Base-by-base conservation (phyloP, 148 eudicot species). In the Rheum nobile region DNA sequence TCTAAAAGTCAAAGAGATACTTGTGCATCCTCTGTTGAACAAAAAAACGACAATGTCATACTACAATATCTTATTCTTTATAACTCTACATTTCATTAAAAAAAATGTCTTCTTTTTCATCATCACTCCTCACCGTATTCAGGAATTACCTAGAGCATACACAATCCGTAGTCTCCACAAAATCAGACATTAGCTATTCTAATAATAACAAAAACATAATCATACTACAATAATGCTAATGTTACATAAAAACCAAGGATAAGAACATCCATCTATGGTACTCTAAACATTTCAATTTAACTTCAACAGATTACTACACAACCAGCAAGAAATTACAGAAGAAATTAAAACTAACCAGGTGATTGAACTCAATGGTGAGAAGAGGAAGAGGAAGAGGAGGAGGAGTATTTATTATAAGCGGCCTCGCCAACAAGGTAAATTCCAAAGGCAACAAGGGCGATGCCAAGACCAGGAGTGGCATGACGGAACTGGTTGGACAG, bases 381-480 rank as follows among this genome's bases (percentile, higher is more conserved):
- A 57, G 89, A 52, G 8, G 24, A 83, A 22, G 92, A 77, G 12
- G 85, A 79, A 4, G 86, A 75, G 17, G 75, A 50, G 9, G 86
- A 72, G 10, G 90, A 79, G 72, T 74, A 78, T 59, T 81, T 88
- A 79, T 84, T 79, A 78, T 89, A 91, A 29, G 81, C 84, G 48
- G 79, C 61, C 79, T 92, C 97, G n/a, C 87, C 95, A 39, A 83
- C 89, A 46, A 80, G 80, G 77, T 92, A 92, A 54, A 92, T 79
- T 34, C 91, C 86, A 75, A 93, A 93, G 71, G 98, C 98, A 47
- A 80, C 88, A 48, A 91, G 77, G 12, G 86, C 98, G 68, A 88
- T 84, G 65, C 97, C 98, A 42, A 93, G 83, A 1, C 98, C 98
- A 13, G 98, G 98, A 19, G 84, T 42, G 68, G 98, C 88, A 77